These are phyloP conservation scores for Solanum chiquidenum DNA, from an alignment of 257 asterid genomes.

Conservation along the genomic window DNA sequence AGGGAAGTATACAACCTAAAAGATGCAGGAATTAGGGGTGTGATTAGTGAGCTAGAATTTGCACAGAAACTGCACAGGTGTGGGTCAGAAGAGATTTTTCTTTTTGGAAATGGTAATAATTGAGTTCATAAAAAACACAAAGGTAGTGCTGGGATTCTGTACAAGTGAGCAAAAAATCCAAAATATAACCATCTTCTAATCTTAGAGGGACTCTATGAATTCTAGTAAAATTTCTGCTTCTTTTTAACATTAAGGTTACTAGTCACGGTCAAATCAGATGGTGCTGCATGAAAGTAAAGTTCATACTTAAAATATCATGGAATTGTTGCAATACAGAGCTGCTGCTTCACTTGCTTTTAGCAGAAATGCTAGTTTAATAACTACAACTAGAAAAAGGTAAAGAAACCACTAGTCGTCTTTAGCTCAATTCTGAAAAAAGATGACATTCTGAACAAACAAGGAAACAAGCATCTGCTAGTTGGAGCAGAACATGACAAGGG, in stretches of 20 bases:
- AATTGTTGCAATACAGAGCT: background rate
- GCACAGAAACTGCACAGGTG: background rate
- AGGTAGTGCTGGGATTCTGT: background rate
- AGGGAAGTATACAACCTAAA: slow-evolving; percentile 84
- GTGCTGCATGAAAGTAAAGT: background rate
- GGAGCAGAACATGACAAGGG: background rate
- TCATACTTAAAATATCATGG: background rate
- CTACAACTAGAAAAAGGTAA: background rate
- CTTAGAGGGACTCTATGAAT: background rate
- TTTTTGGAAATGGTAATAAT: background rate
- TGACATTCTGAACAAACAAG: background rate
- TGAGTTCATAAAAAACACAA: background rate
- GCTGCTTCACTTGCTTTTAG: background rate
- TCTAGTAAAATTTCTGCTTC: background rate
- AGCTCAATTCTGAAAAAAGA: background rate
- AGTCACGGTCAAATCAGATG: background rate
- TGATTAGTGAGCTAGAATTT: slow-evolving; percentile 2
- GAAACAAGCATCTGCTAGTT: background rate
- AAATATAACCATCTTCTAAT: background rate
- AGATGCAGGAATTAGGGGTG: background rate
- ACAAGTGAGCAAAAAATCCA: background rate
- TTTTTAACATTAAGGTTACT: background rate
- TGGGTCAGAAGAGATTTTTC: background rate
- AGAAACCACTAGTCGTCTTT: background rate
- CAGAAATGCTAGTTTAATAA: background rate